These are phyloP conservation scores for Populus nigra DNA, from an alignment of 345 rosid species.

Conservation along the genomic window DNA sequence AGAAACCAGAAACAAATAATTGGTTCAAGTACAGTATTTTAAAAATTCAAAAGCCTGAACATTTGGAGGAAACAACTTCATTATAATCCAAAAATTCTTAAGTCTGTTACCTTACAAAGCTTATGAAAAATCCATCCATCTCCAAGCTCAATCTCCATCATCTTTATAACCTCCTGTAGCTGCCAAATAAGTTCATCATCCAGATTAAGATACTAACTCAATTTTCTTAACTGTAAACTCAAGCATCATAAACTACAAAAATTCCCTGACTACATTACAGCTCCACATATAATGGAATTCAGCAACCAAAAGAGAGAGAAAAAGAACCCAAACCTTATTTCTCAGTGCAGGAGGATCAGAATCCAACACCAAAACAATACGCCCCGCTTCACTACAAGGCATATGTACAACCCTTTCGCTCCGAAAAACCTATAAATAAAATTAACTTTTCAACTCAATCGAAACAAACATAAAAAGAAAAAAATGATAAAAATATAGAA, in stretches of 20 bases:
- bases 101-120: slow-evolving; percentile 56
- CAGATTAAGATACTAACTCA: not conserved
- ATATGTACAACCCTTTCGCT: slow-evolving; percentile 51
- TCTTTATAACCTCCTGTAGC: slow-evolving; percentile 71
- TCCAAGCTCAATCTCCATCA: slow-evolving; percentile 84
- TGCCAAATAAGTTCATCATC: slow-evolving; percentile 19
- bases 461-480: not conserved
- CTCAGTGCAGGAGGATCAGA: slow-evolving; percentile 52
- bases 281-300: not conserved
- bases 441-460: too few species aligned
- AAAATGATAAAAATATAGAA: not conserved
- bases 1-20: not conserved
- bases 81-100: not conserved
- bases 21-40: not conserved
- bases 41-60: not conserved
- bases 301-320: not conserved
- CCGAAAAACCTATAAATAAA: slow-evolving; percentile 53
- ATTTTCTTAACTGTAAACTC: not conserved
- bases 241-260: not conserved
- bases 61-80: not conserved
- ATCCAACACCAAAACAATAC: slow-evolving; percentile 53
- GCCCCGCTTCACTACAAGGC: slow-evolving; percentile 36
- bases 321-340: slow-evolving; percentile 51
- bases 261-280: not conserved
- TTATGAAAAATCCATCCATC: slow-evolving; percentile 75